Evolutionary conservation across 2,329 filamentous ascomycete genomes (phyloP).

Genomic region (Rhytidhysteron rufulum): DNA sequence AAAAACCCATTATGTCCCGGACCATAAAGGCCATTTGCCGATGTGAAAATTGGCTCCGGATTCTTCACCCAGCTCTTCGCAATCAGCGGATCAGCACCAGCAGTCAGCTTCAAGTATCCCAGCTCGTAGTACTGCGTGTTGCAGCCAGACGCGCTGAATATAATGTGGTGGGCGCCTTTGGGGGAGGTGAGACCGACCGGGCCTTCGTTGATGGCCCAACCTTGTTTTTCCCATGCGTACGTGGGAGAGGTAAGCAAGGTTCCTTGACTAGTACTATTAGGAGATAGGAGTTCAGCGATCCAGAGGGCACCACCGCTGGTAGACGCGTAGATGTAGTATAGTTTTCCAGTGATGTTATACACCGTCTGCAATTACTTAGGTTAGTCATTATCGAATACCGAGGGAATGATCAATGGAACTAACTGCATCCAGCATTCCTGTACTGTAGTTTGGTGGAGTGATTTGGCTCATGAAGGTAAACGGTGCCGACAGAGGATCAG

Average conservation of each 20-base stretch:
- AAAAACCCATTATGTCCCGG: constrained; percentile 12
- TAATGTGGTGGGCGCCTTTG: constrained; percentile 2
- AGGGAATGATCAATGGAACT: no score
- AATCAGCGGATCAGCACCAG: constrained; percentile 4
- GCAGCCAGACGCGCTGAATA: constrained; percentile 5
- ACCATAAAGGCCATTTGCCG: constrained; percentile 8
- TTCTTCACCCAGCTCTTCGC: constrained; percentile 6
- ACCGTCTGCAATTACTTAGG: no score
- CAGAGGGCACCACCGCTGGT: no score
- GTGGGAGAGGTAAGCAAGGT: constrained; percentile 5
- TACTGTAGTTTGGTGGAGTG: no score
- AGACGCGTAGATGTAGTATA: no score
- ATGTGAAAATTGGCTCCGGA: constrained; percentile 4
- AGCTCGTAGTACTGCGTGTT: constrained; percentile 3
- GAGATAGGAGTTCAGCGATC: no score
- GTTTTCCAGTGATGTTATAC: no score
- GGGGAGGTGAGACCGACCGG: not conserved
- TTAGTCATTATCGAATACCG: no score
- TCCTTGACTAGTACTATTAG: no score
- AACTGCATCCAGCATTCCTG: no score
- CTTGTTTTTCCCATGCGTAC: constrained; percentile 5
- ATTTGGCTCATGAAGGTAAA: no score
- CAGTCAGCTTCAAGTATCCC: constrained; percentile 5
- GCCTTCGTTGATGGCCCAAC: constrained; percentile 7
- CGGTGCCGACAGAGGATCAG: no score